These are phyloP conservation scores for Seiridium cupressi DNA, from an alignment of 2,329 filamentous ascomycete genomes.

Conservation along the genomic window DNA sequence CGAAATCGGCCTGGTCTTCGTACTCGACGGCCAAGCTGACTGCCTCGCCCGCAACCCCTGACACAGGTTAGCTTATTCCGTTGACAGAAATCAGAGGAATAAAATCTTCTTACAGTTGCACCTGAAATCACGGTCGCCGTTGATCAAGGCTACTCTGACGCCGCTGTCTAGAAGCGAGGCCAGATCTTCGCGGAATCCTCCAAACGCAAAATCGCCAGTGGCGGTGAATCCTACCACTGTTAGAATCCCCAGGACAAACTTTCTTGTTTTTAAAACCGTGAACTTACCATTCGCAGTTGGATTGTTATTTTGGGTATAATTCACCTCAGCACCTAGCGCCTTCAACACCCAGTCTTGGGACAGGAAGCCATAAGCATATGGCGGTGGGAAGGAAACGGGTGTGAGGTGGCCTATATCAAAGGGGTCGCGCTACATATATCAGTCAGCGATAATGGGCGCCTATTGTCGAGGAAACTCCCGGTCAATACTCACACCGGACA, in stretches of 20 bases:
- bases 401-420: conserved; percentile 53
- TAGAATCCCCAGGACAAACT: no score
- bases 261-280: no score
- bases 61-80: not conserved
- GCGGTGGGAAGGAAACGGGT: conserved; percentile 46
- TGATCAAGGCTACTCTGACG: not conserved
- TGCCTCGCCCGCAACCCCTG: conserved; percentile 3
- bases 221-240: not conserved
- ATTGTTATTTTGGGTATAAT: conserved; percentile 39
- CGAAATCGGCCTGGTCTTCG: not conserved
- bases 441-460: not conserved
- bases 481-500: conserved; percentile 11
- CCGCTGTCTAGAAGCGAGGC: conserved; percentile 4
- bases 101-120: conserved; percentile 21
- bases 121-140: conserved; percentile 4
- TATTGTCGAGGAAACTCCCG: not conserved
- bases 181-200: not conserved
- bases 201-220: not conserved
- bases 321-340: conserved; percentile 57
- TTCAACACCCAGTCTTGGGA: conserved; percentile 52
- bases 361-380: conserved; percentile 53
- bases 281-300: not conserved
- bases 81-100: conserved; percentile 34
- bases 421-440: not conserved
- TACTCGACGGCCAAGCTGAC: conserved; percentile 1